Evolutionary conservation across 371 early-diverging fungal species (phyloP).

Genomic region (Circinella umbellata): DNA sequence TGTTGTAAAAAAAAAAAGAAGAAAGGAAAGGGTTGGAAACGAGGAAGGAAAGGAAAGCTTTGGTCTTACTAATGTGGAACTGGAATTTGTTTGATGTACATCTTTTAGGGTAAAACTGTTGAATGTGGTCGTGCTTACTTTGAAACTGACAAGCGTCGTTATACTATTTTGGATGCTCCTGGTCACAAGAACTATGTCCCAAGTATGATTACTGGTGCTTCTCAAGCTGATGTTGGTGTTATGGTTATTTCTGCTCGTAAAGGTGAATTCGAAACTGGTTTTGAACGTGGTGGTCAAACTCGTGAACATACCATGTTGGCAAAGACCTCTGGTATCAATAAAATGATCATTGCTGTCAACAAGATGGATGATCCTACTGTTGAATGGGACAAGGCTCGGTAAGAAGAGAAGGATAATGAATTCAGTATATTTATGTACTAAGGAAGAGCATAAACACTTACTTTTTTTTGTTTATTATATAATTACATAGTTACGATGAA

Average conservation of each 20-base stretch:
- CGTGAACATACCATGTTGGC: conserved; percentile 98
- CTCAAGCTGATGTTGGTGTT: conserved; percentile 97
- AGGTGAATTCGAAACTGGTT: conserved; percentile 99
- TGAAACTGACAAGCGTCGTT: conserved; percentile 93
- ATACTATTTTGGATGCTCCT: conserved; percentile 98
- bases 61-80: too few species aligned
- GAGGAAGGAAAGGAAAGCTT: too few species aligned
- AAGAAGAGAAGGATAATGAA: not conserved
- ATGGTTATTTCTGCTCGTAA: conserved; percentile 97
- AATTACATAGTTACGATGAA: conserved; percentile 79
- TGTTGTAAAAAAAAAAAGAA: too few species aligned
- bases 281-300: conserved; percentile 99
- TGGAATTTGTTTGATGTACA: too few species aligned
- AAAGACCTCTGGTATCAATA: conserved; percentile 95
- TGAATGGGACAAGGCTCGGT: conserved; percentile 86
- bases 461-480: too few species aligned
- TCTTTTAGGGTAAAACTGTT: conserved; percentile 88
- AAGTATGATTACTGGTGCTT: conserved; percentile 98
- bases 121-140: conserved; percentile 98
- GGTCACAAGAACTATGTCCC: conserved; percentile 99
- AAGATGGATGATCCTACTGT: conserved; percentile 99
- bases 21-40: too few species aligned
- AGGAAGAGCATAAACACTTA: too few species aligned
- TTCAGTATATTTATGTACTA: too few species aligned
- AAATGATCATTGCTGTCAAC: conserved; percentile 92